A percentile compares a stretch with the other conserved stretches of the same genome.
Conservation (phyloP, 495 filamentous ascomycete species). For the Pyronema domesticum region DNA sequence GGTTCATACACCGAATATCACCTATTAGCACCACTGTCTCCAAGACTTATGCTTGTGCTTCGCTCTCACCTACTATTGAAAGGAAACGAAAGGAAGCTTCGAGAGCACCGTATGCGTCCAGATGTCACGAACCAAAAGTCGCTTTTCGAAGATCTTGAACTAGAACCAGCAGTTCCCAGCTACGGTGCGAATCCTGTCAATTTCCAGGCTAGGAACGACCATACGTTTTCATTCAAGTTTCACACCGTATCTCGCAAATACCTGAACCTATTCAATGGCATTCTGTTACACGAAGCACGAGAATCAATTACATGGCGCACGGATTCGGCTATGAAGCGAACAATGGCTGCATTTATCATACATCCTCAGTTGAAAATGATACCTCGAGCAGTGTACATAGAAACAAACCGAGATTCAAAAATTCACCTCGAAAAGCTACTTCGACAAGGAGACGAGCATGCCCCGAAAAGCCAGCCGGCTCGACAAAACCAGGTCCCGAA, state of each 20-base stretch:
- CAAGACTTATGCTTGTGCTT: conserved; percentile 34
- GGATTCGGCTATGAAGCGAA: conserved; percentile 1
- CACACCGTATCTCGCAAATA: background rate
- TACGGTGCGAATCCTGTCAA: background rate
- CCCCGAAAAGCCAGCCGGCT: background rate
- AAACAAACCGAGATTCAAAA: background rate
- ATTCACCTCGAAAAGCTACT: no score
- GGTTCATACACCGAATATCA: conserved; percentile 28
- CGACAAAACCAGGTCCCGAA: no score
- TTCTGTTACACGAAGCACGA: conserved; percentile 4
- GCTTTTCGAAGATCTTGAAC: conserved; percentile 8
- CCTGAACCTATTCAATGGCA: background rate
- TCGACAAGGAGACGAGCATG: background rate
- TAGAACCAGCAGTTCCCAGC: background rate
- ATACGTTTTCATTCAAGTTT: conserved; percentile 3
- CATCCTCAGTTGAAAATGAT: conserved; percentile 1
- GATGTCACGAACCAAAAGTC: conserved; percentile 3
- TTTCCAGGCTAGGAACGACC: background rate
- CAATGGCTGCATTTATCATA: background rate
- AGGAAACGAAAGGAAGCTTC: conserved; percentile 4
- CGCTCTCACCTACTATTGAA: conserved; percentile 22
- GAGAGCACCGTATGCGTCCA: conserved; percentile 1
- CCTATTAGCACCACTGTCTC: conserved; percentile 33
- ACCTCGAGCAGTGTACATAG: background rate
- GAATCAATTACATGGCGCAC: conserved; percentile 4